phyloP scores from a whole-genome alignment of 805 yeast genomes.

The Yarrowia divulgata region DNA sequence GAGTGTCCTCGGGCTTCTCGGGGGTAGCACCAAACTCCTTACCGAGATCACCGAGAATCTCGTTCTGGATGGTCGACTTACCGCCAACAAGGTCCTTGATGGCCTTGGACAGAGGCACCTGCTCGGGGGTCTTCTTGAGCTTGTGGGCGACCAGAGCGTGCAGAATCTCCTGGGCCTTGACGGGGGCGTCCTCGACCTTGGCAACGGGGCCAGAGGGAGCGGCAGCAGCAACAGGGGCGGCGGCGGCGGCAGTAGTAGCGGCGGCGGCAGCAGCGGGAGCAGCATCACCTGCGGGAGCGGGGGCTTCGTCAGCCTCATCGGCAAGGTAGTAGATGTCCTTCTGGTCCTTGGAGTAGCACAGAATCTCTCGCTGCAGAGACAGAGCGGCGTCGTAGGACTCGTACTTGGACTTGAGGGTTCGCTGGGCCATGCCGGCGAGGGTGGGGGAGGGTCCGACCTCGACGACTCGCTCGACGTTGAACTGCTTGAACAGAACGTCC shows the following conservation, averaged over 20 bases:
- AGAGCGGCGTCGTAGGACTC: constrained; percentile 98
- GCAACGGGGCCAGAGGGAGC: constrained; percentile 83
- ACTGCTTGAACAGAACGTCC: constrained; percentile 92
- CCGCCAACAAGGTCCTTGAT: constrained; percentile 98
- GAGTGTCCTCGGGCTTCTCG: constrained; percentile 98
- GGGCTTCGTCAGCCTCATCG: constrained; percentile 50
- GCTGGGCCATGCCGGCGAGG: constrained; percentile 96
- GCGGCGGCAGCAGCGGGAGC: constrained; percentile 65
- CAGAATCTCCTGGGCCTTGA: constrained; percentile 78
- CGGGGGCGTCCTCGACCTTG: constrained; percentile 87
- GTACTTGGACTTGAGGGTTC: constrained; percentile 93
- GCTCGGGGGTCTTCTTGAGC: constrained; percentile 87
- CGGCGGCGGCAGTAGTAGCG: constrained; percentile 66
- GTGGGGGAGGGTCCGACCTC: constrained; percentile 99
- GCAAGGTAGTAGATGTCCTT: constrained; percentile 92
- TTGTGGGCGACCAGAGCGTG: constrained; percentile 95
- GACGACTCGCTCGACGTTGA: constrained; percentile 95
- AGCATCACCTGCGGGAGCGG: constrained; percentile 53
- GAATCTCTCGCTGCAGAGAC: constrained; percentile 88
- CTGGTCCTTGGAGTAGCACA: constrained; percentile 94
- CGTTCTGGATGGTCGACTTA: constrained; percentile 98
- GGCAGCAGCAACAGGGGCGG: constrained; percentile 68
- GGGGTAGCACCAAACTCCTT: constrained; percentile 98
- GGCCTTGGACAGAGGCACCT: constrained; percentile 87
- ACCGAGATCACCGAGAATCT: constrained; percentile 97